Percentiles rank a stretch among this genome's conserved stretches.
These are phyloP conservation scores for Boechera divaricarpa DNA, from an alignment of 345 rosid species.

Conservation along the genomic window DNA sequence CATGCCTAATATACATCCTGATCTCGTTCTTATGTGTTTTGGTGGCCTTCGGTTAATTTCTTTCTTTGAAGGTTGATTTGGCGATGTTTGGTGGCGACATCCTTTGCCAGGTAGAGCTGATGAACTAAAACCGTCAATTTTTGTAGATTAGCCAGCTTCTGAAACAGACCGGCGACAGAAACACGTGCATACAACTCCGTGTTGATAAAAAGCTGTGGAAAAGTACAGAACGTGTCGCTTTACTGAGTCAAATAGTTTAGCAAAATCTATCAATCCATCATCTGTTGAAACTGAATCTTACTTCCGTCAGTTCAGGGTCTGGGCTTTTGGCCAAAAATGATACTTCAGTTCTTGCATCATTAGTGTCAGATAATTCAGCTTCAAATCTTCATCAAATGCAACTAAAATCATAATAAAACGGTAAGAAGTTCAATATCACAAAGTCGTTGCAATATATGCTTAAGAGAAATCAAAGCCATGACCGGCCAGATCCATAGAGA, in stretches of 20 bases:
- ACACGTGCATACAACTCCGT: constrained; percentile 95
- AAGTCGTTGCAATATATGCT: neutral
- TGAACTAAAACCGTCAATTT: neutral
- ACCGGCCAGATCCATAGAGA: constrained; percentile 90
- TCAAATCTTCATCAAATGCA: constrained; percentile 99
- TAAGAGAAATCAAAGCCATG: constrained; percentile 18
- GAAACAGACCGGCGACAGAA: constrained; percentile 81
- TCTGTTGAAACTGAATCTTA: constrained; percentile 46
- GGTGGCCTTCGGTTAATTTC: constrained; percentile 17
- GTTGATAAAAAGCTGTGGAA: constrained; percentile 74
- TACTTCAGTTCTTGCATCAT: constrained; percentile 83
- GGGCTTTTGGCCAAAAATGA: constrained; percentile 69
- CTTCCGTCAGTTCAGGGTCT: constrained; percentile 83
- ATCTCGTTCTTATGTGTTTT: constrained; percentile 25
- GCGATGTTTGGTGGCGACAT: constrained; percentile 95
- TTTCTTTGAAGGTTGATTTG: constrained; percentile 69
- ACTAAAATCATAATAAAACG: constrained; percentile 50
- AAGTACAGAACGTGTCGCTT: constrained; percentile 33
- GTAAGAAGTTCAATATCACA: constrained; percentile 22
- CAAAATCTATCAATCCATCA: constrained; percentile 15
- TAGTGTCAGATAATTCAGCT: constrained; percentile 81
- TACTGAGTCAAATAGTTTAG: constrained; percentile 17
- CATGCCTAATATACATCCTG: constrained; percentile 8
- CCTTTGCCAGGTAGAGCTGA: constrained; percentile 80
- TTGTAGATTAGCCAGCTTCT: constrained; percentile 58